These are phyloP conservation scores for Calocybe cyanea DNA, from an alignment of 768 basidiomycete species.

Conservation along the genomic window DNA sequence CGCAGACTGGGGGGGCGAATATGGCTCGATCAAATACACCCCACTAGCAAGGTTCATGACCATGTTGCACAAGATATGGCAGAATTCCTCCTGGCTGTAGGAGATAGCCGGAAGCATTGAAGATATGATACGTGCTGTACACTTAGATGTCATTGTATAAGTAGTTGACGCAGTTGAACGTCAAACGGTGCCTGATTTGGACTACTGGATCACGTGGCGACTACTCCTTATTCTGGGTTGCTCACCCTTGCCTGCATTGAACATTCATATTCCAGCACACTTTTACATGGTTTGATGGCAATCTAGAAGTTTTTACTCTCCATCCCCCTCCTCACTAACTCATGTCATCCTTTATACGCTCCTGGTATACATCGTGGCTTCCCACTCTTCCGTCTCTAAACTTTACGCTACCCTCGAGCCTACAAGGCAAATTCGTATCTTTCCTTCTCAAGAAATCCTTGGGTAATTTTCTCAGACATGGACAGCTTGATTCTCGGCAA, in stretches of 20 bases:
- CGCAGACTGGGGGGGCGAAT: slow-evolving; percentile 32
- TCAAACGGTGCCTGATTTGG: too few species aligned
- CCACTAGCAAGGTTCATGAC: slow-evolving; percentile 47
- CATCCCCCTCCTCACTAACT: background rate
- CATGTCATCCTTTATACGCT: slow-evolving; percentile 29
- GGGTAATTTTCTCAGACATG: slow-evolving; percentile 84
- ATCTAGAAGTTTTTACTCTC: background rate
- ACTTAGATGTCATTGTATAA: too few species aligned
- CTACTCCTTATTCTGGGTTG: too few species aligned
- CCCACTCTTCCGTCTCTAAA: slow-evolving; percentile 67
- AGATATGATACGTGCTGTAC: too few species aligned
- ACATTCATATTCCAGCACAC: too few species aligned
- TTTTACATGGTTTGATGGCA: too few species aligned
- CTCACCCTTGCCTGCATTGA: too few species aligned
- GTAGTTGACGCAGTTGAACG: too few species aligned
- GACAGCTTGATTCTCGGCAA: slow-evolving; percentile 81
- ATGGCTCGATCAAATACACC: slow-evolving; percentile 54
- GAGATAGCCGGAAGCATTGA: too few species aligned
- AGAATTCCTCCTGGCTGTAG: slow-evolving; percentile 28
- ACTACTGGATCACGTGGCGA: too few species aligned
- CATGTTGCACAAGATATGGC: slow-evolving; percentile 42
- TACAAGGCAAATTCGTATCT: slow-evolving; percentile 87
- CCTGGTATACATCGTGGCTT: slow-evolving; percentile 57
- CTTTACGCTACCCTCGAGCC: slow-evolving; percentile 59
- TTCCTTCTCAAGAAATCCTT: slow-evolving; percentile 81